Base-by-base conservation (phyloP, 2,329 filamentous ascomycete species). In the Fusarium ambrosium region DNA sequence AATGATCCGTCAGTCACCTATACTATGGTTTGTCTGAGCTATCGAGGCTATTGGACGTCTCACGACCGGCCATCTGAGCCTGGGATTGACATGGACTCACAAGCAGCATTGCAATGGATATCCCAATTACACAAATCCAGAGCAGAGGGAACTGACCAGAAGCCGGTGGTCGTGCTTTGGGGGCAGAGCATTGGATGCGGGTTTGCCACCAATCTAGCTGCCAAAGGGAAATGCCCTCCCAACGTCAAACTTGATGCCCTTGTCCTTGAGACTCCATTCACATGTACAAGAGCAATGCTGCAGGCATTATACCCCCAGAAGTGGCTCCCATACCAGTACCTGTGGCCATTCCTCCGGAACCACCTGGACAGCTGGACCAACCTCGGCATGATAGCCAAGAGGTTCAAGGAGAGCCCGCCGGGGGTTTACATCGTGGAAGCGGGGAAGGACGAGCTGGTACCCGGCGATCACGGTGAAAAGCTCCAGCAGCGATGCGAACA, bases 21-120 rank as follows among this genome's bases (percentile, higher is more conserved):
- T 73, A 89, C 85, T 1, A 85, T 90, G 75, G 83, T 90, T 10
- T 89, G 89, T 68, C 80, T 91, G 36, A 90, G 89, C 73, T 91
- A 94, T 79, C 90, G 93, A 51, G 93, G 93, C 13, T 96, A 92
- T 80, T 96, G 94, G 94, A 94, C 87, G 13, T 95, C 93, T 2
- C 87, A 89, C 36, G 94, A 94, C 20, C 87, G 91, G 5, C 90
- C 93, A 9, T 92, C 91, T 4, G 93, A 95, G 79, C 84, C 82
- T 41, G 94, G 93, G 2, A 92, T 96, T 73, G 88, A 93, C 75
- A 82, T 87, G 20, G 94, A 96, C 80, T 89, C 92, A 1, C 85
- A 88, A 66, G 92, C 93, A 1, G 89, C 92, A 9, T 79, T 94
- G 24, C 76, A 84, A 11, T 94, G 92, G 92, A 87, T 93, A 27